A percentile compares a stretch with the other conserved stretches of the same genome.
Evolutionary conservation across 176 grass and related monocot species (phyloP).

Genomic region (Bromus sterilis): DNA sequence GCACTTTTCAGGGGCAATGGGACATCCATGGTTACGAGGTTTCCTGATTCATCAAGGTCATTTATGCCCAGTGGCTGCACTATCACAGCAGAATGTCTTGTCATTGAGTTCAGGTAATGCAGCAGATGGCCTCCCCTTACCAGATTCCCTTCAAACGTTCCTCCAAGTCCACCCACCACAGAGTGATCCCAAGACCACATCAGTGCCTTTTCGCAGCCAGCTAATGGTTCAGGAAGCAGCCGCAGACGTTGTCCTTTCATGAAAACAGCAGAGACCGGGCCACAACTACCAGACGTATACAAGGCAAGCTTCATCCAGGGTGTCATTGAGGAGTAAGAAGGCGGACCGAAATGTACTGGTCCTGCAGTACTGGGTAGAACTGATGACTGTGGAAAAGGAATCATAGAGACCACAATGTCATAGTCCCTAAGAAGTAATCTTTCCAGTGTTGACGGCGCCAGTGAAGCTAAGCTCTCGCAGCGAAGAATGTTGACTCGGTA

Average conservation of each 20-base stretch:
- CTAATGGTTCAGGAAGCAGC: constrained; percentile 73
- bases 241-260: constrained; percentile 89
- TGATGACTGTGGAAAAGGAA: constrained; percentile 69
- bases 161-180: constrained; percentile 53
- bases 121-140: constrained; percentile 71
- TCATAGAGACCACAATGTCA: constrained; percentile 89
- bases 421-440: constrained; percentile 82
- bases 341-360: constrained; percentile 83
- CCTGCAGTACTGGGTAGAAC: constrained; percentile 58
- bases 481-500: constrained; percentile 86
- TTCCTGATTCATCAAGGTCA: constrained; percentile 78
- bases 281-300: constrained; percentile 60
- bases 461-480: constrained; percentile 85
- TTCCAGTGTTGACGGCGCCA: constrained; percentile 64
- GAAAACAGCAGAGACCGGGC: constrained; percentile 69
- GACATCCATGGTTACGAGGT: constrained; percentile 56
- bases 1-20: constrained; percentile 63
- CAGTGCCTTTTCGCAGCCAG: constrained; percentile 67
- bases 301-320: constrained; percentile 96
- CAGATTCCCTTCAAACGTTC: constrained; percentile 75
- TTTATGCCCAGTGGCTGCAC: constrained; percentile 71
- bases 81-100: constrained; percentile 68
- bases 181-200: constrained; percentile 95
- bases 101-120: constrained; percentile 79
- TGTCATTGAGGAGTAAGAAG: constrained; percentile 90